phyloP scores from a whole-genome alignment of 306 rosid species.

The Hippophae gyantsensis region DNA sequence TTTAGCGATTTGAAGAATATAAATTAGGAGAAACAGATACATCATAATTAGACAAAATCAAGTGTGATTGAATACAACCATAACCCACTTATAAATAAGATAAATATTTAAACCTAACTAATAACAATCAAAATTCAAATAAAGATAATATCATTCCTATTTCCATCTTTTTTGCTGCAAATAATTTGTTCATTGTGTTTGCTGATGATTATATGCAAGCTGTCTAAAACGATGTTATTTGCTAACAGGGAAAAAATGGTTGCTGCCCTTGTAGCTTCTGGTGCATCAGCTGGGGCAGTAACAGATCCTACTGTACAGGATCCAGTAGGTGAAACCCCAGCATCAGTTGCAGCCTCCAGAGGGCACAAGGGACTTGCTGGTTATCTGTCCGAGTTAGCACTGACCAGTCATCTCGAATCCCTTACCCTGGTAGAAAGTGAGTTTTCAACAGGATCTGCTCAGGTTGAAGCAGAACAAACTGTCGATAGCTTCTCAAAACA shows the following conservation, averaged over 20 bases:
- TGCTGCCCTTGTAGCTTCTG: conserved; percentile 73
- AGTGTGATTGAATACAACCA: too few species aligned
- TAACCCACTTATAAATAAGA: too few species aligned
- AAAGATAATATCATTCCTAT: too few species aligned
- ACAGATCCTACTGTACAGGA: conserved; percentile 75
- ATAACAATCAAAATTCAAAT: too few species aligned
- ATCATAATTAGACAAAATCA: too few species aligned
- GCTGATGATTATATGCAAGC: not conserved
- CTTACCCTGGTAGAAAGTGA: conserved; percentile 70
- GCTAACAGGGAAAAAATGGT: conserved; percentile 78
- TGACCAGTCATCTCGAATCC: conserved; percentile 79
- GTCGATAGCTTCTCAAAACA: conserved; percentile 42
- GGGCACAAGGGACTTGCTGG: conserved; percentile 98
- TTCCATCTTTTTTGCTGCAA: too few species aligned
- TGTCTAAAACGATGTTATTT: conserved; percentile 8
- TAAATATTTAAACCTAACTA: too few species aligned
- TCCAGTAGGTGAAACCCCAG: conserved; percentile 76
- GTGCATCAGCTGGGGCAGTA: conserved; percentile 95
- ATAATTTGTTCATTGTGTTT: not conserved
- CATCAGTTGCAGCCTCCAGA: conserved; percentile 56
- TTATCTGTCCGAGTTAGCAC: conserved; percentile 77
- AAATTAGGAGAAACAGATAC: too few species aligned
- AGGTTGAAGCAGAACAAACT: conserved; percentile 61
- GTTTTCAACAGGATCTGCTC: conserved; percentile 52
- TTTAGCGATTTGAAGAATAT: too few species aligned